phyloP scores from a whole-genome alignment of 306 rosid species.

The Phaseolus lunatus region DNA sequence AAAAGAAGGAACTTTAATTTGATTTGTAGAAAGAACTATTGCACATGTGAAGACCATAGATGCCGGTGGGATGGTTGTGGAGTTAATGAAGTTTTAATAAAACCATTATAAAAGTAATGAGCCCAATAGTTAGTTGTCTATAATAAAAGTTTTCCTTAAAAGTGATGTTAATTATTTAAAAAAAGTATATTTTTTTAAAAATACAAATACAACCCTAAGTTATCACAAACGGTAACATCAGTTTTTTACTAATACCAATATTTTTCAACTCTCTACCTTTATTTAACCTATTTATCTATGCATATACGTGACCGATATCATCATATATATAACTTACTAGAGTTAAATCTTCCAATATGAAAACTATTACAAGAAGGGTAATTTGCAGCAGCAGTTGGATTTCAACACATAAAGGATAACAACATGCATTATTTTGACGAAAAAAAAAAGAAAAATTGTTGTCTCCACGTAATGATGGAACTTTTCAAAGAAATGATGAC shows the following conservation, averaged over 20 bases:
- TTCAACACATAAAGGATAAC: slow-evolving; percentile 36
- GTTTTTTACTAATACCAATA: slow-evolving; percentile 37
- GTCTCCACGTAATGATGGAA: slow-evolving; percentile 57
- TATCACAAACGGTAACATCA: slow-evolving; percentile 25
- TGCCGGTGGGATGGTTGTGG: slow-evolving; percentile 58
- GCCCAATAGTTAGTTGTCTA: slow-evolving; percentile 55
- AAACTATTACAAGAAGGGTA: slow-evolving; percentile 31
- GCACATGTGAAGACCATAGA: slow-evolving; percentile 55
- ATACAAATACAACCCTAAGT: slow-evolving; percentile 43
- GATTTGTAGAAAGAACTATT: slow-evolving; percentile 29
- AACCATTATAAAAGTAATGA: slow-evolving; percentile 46
- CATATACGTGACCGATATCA: slow-evolving; percentile 44
- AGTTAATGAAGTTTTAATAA: slow-evolving; percentile 52
- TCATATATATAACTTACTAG: slow-evolving; percentile 38
- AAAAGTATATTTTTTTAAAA: slow-evolving; percentile 46
- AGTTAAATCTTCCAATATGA: slow-evolving; percentile 34
- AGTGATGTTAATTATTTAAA: slow-evolving; percentile 47
- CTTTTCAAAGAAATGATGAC: slow-evolving; percentile 56
- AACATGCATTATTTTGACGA: slow-evolving; percentile 28
- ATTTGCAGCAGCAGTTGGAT: slow-evolving; percentile 15
- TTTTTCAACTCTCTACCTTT: slow-evolving; percentile 36
- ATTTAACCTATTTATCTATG: slow-evolving; percentile 31
- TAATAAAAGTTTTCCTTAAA: slow-evolving; percentile 50
- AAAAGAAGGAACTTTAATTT: slow-evolving; percentile 29
- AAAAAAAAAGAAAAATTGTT: slow-evolving; percentile 4